These are phyloP conservation scores for Brassica rapa DNA, from an alignment of 345 rosid species.

Conservation along the genomic window DNA sequence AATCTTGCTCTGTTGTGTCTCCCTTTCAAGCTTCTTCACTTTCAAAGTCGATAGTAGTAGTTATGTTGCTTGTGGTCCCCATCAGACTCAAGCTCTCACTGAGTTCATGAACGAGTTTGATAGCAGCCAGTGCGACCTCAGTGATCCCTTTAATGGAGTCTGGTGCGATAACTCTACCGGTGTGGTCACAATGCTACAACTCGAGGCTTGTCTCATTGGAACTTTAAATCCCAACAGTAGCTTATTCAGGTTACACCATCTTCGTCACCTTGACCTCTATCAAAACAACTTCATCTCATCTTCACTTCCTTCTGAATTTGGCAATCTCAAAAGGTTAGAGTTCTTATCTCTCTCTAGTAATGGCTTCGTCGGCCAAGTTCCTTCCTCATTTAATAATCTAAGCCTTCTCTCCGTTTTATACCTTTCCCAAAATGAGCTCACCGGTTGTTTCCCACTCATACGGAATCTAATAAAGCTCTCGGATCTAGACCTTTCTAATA, in stretches of 20 bases:
- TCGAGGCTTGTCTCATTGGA: background rate
- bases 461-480: background rate
- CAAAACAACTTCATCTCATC: conserved; percentile 6
- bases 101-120: conserved; percentile 29
- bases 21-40: background rate
- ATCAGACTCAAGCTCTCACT: background rate
- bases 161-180: conserved; percentile 32
- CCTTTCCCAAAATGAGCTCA: too few species aligned
- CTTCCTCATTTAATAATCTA: too few species aligned
- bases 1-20: background rate
- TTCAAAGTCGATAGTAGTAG: background rate
- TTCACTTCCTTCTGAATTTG: too few species aligned
- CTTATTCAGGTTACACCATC: background rate
- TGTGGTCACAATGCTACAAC: background rate
- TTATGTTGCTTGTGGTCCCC: background rate
- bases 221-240: background rate
- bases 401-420: too few species aligned
- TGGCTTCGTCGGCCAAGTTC: too few species aligned
- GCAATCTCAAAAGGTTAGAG: too few species aligned
- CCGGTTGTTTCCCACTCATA: conserved; percentile 4
- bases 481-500: background rate
- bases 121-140: conserved; percentile 1
- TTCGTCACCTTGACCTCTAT: background rate
- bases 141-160: background rate
- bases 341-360: too few species aligned